Percentiles rank a stretch among this genome's conserved stretches.
Evolutionary conservation across 2,329 filamentous ascomycete genomes (phyloP).

Genomic region (Madurella mycetomatis): DNA sequence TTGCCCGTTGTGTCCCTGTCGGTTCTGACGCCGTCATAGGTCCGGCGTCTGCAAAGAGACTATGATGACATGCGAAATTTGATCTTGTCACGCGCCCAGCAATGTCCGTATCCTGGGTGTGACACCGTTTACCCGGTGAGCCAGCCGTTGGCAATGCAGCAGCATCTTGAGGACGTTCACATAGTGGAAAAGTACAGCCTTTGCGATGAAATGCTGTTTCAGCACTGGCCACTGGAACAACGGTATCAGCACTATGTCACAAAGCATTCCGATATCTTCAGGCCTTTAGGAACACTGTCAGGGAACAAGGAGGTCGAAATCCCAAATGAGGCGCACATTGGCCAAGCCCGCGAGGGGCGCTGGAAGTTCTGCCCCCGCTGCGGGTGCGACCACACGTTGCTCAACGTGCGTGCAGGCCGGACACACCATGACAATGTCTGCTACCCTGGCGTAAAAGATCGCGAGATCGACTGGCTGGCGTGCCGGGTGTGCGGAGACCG

Average conservation of each 20-base stretch:
- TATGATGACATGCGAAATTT: constrained; percentile 33
- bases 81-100: constrained; percentile 32
- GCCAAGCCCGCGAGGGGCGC: constrained; percentile 11
- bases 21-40: constrained; percentile 40
- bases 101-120: constrained; percentile 40
- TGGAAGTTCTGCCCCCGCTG: constrained; percentile 22
- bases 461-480: constrained; percentile 5
- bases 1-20: constrained; percentile 36
- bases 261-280: constrained; percentile 27
- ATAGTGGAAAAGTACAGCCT: constrained; percentile 33
- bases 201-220: constrained; percentile 32
- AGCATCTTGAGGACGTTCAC: constrained; percentile 37
- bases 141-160: constrained; percentile 30
- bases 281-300: background rate
- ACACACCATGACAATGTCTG: constrained; percentile 21
- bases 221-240: constrained; percentile 29
- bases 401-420: constrained; percentile 14
- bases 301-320: background rate
- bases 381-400: constrained; percentile 17
- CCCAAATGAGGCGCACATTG: background rate
- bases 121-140: constrained; percentile 30
- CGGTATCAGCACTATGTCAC: constrained; percentile 28
- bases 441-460: constrained; percentile 12
- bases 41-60: constrained; percentile 34
- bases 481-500: constrained; percentile 14